Conservation (phyloP, 2,329 filamentous ascomycete species). For the Fusarium nodosum region DNA sequence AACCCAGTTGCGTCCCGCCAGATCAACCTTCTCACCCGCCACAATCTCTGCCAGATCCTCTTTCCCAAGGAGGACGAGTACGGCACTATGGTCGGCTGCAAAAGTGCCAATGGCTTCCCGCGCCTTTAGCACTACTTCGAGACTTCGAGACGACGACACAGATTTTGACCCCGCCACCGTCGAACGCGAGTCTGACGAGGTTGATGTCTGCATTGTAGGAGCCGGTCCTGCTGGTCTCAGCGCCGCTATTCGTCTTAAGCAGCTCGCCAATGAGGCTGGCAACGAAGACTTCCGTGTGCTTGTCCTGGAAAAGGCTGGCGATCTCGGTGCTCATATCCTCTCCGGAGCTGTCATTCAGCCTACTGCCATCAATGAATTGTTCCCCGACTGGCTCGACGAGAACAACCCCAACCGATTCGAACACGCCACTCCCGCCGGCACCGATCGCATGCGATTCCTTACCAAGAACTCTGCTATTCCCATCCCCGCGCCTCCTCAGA, state of each 20-base stretch:
- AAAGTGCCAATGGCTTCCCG: slow-evolving; percentile 48
- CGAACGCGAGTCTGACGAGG: slow-evolving; percentile 91
- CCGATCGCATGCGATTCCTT: slow-evolving; percentile 93
- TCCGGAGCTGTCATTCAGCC: slow-evolving; percentile 97
- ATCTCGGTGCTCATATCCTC: slow-evolving; percentile 93
- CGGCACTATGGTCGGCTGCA: slow-evolving; percentile 38
- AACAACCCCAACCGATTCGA: slow-evolving; percentile 90
- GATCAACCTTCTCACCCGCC: slow-evolving; percentile 43
- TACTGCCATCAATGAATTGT: slow-evolving; percentile 85
- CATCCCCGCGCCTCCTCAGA: slow-evolving; percentile 91
- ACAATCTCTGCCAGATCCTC: slow-evolving; percentile 38
- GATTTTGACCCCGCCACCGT: slow-evolving; percentile 75
- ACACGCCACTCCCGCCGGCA: slow-evolving; percentile 84
- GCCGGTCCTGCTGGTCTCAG: slow-evolving; percentile 94
- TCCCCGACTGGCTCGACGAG: slow-evolving; percentile 93
- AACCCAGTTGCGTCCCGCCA: slow-evolving; percentile 49
- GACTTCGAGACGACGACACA: slow-evolving; percentile 58
- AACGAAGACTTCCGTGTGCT: slow-evolving; percentile 97
- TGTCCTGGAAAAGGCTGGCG: slow-evolving; percentile 93
- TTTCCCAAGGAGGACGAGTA: slow-evolving; percentile 27
- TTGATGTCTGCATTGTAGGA: slow-evolving; percentile 97
- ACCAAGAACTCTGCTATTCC: slow-evolving; percentile 84
- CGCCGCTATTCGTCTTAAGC: slow-evolving; percentile 94
- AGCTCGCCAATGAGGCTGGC: slow-evolving; percentile 92
- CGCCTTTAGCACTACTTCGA: slow-evolving; percentile 55